These are phyloP conservation scores for Fraxinus nigra DNA, from an alignment of 305 asterid genomes.

Conservation along the genomic window DNA sequence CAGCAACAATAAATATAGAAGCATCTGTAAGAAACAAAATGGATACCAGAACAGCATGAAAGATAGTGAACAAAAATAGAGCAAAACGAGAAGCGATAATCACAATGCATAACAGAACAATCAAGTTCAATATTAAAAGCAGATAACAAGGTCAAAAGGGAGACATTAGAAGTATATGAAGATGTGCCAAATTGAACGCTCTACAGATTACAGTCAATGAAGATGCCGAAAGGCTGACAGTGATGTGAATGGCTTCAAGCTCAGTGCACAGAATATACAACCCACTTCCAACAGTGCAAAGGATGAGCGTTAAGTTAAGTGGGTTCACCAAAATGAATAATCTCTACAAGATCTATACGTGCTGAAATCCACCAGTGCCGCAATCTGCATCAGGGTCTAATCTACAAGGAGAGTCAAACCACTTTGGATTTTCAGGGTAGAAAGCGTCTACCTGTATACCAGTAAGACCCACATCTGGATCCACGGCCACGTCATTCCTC, in stretches of 20 bases:
- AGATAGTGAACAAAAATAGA: not conserved
- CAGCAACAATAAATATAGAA: not conserved
- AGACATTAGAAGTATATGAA: constrained; percentile 59
- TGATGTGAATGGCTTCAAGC: constrained; percentile 35
- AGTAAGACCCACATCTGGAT: constrained; percentile 70
- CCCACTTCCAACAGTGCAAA: constrained; percentile 46
- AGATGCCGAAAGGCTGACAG: constrained; percentile 42
- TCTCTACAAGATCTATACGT: constrained; percentile 67
- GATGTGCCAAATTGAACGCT: constrained; percentile 53
- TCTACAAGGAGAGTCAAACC: constrained; percentile 92
- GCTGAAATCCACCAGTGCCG: constrained; percentile 74
- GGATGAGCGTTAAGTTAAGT: constrained; percentile 45
- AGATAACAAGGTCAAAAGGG: constrained; percentile 33
- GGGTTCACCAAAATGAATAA: constrained; percentile 47
- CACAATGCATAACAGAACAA: constrained; percentile 20
- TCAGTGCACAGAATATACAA: constrained; percentile 57
- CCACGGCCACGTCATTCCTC: constrained; percentile 70
- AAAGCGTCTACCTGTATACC: constrained; percentile 79
- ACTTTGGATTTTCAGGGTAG: constrained; percentile 86
- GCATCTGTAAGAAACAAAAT: not conserved
- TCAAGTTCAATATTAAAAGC: constrained; percentile 19
- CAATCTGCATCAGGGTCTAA: constrained; percentile 77
- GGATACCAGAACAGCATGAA: not conserved
- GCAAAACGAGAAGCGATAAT: not conserved
- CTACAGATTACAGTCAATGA: constrained; percentile 59